phyloP scores from a whole-genome alignment of 2,329 filamentous ascomycete genomes.

The Paramyrothecium sp. region DNA sequence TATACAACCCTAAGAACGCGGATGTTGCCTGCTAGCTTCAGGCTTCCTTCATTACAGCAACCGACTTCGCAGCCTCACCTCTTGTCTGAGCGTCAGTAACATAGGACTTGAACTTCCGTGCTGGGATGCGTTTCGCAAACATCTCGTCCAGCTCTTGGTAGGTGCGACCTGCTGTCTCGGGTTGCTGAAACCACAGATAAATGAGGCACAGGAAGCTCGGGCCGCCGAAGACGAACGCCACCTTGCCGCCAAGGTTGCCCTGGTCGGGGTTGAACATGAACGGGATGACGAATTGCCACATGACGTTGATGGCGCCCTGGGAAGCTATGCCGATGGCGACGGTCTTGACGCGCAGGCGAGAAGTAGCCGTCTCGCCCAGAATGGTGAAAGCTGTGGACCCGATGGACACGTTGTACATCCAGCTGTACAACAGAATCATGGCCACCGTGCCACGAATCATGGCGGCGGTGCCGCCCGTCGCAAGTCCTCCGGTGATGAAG shows the following conservation, averaged over 20 bases:
- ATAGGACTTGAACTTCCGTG: slow-evolving; percentile 6
- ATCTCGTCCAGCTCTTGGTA: slow-evolving; percentile 13
- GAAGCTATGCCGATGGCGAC: slow-evolving; percentile 12
- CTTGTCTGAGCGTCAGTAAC: not conserved
- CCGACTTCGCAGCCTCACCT: too few relatives aligned
- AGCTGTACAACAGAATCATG: slow-evolving; percentile 14
- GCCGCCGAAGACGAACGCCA: slow-evolving; percentile 8
- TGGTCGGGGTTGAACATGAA: slow-evolving; percentile 12
- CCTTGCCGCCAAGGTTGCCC: slow-evolving; percentile 12
- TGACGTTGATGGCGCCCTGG: slow-evolving; percentile 10
- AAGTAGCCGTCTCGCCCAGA: slow-evolving; percentile 13
- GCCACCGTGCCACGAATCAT: slow-evolving; percentile 11
- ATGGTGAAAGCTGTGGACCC: slow-evolving; percentile 15
- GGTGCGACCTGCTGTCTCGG: slow-evolving; percentile 12
- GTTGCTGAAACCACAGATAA: slow-evolving; percentile 10
- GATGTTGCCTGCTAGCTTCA: too few relatives aligned
- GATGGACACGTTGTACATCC: slow-evolving; percentile 7
- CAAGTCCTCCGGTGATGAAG: slow-evolving; percentile 4
- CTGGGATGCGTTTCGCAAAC: slow-evolving; percentile 11
- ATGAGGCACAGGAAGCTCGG: slow-evolving; percentile 3
- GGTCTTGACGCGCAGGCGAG: slow-evolving; percentile 15
- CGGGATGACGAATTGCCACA: slow-evolving; percentile 6
- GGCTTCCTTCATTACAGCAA: too few relatives aligned
- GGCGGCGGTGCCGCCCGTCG: not conserved
- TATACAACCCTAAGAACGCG: too few relatives aligned